These are phyloP conservation scores for Blepharisma japonicum DNA, from an alignment of 73 alveolate genomes.

Conservation along the genomic window DNA sequence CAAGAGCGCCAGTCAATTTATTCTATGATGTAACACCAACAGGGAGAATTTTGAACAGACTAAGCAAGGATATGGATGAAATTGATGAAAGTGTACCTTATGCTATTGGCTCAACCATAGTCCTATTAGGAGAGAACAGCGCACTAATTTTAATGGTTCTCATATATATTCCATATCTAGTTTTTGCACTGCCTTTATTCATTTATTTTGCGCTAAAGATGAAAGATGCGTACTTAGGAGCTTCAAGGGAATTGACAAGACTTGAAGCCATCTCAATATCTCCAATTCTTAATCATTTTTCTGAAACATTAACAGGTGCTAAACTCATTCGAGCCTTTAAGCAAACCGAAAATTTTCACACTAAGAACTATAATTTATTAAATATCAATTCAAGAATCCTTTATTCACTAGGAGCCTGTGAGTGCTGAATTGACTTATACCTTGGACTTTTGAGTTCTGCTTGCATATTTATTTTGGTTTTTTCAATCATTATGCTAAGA, in stretches of 20 bases:
- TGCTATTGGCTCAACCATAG: slow-evolving; percentile 32
- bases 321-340: background rate
- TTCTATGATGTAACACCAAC: slow-evolving; percentile 92
- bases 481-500: background rate
- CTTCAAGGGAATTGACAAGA: slow-evolving; percentile 11
- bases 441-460: background rate
- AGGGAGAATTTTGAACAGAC: slow-evolving; percentile 86
- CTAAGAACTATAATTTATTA: background rate
- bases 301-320: background rate
- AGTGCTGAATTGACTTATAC: background rate
- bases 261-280: background rate
- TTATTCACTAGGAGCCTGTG: background rate
- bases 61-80: slow-evolving; percentile 70
- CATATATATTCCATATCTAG: background rate
- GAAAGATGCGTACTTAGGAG: background rate
- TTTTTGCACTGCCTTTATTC: background rate
- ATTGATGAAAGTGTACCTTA: slow-evolving; percentile 40
- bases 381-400: background rate
- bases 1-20: slow-evolving; percentile 84
- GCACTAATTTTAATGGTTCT: background rate
- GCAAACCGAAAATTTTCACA: background rate
- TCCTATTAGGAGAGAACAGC: background rate
- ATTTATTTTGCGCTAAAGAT: background rate
- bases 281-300: slow-evolving; percentile 2
- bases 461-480: background rate